Conservation (phyloP, 2,329 filamentous ascomycete genomes). For the Cercospora canescens region DNA sequence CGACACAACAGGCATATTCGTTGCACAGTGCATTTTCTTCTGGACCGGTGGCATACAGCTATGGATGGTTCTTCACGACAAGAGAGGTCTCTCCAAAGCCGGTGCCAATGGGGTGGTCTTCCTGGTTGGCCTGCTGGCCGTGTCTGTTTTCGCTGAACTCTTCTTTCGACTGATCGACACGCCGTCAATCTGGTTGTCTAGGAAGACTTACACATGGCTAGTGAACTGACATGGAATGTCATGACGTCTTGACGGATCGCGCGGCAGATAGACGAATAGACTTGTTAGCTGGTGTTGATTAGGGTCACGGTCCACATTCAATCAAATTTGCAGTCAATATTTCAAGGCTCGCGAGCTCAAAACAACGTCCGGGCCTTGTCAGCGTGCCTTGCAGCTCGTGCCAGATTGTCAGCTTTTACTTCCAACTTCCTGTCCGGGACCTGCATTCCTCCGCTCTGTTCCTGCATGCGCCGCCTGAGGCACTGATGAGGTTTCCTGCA, state of each 20-base stretch:
- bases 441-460: not conserved
- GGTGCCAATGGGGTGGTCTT: conserved; percentile 31
- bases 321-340: not conserved
- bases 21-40: conserved; percentile 31
- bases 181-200: conserved; percentile 29
- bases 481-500: too few species aligned
- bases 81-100: conserved; percentile 15
- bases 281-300: too few species aligned
- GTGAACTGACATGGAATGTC: not conserved
- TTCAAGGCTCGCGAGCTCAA: not conserved
- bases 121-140: conserved; percentile 20
- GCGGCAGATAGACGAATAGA: too few species aligned
- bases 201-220: conserved; percentile 26
- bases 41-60: conserved; percentile 34
- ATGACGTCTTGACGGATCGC: too few species aligned
- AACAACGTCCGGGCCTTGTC: not conserved
- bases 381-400: not conserved
- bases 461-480: not conserved
- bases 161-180: conserved; percentile 30
- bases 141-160: conserved; percentile 25
- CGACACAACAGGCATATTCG: conserved; percentile 27
- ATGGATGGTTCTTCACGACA: conserved; percentile 26
- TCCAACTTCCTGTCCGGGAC: not conserved
- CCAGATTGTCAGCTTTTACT: not conserved
- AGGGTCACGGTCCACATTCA: not conserved